A percentile compares a stretch with the other conserved stretches of the same genome.
Evolutionary conservation across 106 monocot genomes (phyloP).

Genomic region (Apostasia shenzhenica): DNA sequence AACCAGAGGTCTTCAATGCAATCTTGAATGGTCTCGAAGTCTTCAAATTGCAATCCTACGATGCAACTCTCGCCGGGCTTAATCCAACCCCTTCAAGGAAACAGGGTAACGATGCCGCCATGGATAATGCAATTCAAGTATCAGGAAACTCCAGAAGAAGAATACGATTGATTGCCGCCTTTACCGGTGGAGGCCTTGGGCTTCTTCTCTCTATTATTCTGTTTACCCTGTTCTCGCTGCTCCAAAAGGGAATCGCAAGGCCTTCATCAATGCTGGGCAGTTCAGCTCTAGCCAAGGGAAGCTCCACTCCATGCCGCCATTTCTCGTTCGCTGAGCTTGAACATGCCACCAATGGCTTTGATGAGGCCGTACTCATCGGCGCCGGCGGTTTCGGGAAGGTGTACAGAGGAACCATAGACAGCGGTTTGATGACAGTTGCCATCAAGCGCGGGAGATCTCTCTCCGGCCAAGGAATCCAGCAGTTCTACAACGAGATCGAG

Average conservation of each 20-base stretch:
- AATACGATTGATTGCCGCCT: neutral
- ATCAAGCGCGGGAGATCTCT: conserved; percentile 29
- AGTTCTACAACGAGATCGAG: conserved; percentile 35
- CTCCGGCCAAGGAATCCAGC: conserved; percentile 25
- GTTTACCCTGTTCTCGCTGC: neutral
- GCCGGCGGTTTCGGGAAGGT: conserved; percentile 34
- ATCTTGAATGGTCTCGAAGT: conserved; percentile 55
- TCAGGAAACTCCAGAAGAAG: neutral
- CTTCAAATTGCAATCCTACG: conserved; percentile 26
- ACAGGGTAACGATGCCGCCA: neutral
- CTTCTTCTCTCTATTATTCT: neutral
- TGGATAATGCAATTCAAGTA: neutral
- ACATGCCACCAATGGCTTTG: conserved; percentile 20
- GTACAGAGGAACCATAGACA: conserved; percentile 16
- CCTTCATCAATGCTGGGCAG: neutral
- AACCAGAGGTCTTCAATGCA: conserved; percentile 31
- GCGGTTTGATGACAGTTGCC: conserved; percentile 16
- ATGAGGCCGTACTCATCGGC: conserved; percentile 17
- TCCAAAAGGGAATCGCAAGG: neutral
- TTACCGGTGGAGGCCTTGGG: neutral
- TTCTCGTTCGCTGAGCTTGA: conserved; percentile 28
- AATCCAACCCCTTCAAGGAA: conserved; percentile 13
- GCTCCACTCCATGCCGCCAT: conserved; percentile 20
- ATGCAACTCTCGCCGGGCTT: conserved; percentile 37
- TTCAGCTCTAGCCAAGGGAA: neutral